Percentiles rank a stretch among this genome's conserved stretches.
phyloP scores from a whole-genome alignment of 1,284 basidiomycete genomes.

The Leccinum pachyderme region DNA sequence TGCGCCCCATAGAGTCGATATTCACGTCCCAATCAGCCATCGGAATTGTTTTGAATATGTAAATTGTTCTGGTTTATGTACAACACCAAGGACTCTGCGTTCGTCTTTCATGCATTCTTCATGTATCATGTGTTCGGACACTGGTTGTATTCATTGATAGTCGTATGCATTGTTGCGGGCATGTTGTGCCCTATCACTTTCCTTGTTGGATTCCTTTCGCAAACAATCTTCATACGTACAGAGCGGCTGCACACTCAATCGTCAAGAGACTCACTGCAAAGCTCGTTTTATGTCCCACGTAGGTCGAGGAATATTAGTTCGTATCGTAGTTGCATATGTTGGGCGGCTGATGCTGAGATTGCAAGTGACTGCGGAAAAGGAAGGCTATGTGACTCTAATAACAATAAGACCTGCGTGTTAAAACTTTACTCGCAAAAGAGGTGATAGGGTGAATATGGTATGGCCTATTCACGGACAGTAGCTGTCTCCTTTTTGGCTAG shows the following conservation, averaged over 20 bases:
- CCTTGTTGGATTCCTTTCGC: constrained; percentile 1
- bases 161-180: not conserved
- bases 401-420: not conserved
- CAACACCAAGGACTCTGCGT: not conserved
- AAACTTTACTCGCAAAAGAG: not conserved
- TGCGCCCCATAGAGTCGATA: not conserved
- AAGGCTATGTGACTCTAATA: not conserved
- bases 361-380: not conserved
- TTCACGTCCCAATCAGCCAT: not conserved
- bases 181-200: not conserved
- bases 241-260: not conserved
- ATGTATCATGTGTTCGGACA: not conserved
- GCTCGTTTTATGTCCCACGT: not conserved
- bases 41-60: not conserved
- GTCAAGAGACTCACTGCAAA: not conserved
- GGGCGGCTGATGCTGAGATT: not conserved
- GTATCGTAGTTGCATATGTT: not conserved
- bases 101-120: not conserved
- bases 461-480: constrained; percentile 47
- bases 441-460: constrained; percentile 9
- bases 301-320: not conserved
- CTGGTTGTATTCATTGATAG: not conserved
- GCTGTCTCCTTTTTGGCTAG: constrained; percentile 65
- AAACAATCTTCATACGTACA: not conserved
- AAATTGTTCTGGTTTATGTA: not conserved